phyloP scores from a whole-genome alignment of 345 rosid species.

The Mallotus nudiflorus region DNA sequence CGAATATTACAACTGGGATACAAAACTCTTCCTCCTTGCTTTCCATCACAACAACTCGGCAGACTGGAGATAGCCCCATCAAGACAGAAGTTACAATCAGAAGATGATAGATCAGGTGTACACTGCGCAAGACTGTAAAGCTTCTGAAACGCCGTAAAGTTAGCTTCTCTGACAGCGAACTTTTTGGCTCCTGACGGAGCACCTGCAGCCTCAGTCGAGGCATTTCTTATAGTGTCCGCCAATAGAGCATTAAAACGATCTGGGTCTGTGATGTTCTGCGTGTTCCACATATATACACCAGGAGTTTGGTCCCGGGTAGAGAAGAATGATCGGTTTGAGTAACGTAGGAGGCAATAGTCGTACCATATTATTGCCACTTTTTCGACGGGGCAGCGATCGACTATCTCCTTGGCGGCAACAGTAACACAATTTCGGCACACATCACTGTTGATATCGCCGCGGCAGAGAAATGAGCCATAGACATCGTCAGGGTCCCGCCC shows the following conservation, averaged over 20 bases:
- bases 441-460: slow-evolving; percentile 3
- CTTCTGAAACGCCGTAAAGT: slow-evolving; percentile 13
- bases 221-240: not conserved
- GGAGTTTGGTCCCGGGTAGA: not conserved
- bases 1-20: slow-evolving; percentile 26
- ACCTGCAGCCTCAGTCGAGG: slow-evolving; percentile 14
- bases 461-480: slow-evolving; percentile 25
- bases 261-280: not conserved
- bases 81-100: slow-evolving; percentile 37
- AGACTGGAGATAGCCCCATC: slow-evolving; percentile 14
- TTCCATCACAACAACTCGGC: slow-evolving; percentile 12
- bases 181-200: slow-evolving; percentile 27
- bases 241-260: slow-evolving; percentile 14
- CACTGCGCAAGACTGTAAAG: slow-evolving; percentile 52
- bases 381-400: slow-evolving; percentile 33
- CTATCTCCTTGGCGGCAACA: not conserved
- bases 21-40: slow-evolving; percentile 12
- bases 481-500: slow-evolving; percentile 14
- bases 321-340: not conserved
- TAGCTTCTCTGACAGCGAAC: slow-evolving; percentile 28
- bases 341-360: not conserved
- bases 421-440: slow-evolving; percentile 16
- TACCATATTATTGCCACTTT: slow-evolving; percentile 40
- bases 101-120: slow-evolving; percentile 41
- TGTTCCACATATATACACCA: not conserved